Base-by-base conservation (phyloP, 495 filamentous ascomycete species). In the Beverwykella pulmonaria region DNA sequence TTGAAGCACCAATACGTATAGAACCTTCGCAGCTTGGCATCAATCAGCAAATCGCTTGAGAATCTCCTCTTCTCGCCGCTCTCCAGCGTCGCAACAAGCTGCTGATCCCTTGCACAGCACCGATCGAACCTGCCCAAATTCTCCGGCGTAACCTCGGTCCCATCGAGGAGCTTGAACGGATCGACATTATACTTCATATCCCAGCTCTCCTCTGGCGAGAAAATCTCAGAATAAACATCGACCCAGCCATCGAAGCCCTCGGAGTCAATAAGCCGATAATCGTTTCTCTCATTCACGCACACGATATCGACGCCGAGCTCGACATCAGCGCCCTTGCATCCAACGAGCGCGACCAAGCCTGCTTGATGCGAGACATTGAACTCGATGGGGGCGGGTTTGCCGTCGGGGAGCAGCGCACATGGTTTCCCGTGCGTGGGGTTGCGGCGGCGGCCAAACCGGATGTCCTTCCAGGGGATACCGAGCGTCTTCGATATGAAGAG, bases 291-390 rank as follows among this genome's bases (percentile, higher is more conserved):
- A 63, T 86, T 84, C 6, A 87, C 85, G 77, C 90, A 92, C 19
- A 91, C 90, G 7, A 93, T 81, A 74, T 78, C 78, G 3, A 78
- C 69, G 58, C 71, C 71, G 15, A 74, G 63, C 20, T 71, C 80
- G n/a, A 69, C 63, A 0, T 57, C 53, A 39, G 0, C 1, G 10
- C 82, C 75, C 3, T 69, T 52, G 69, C 73, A 72, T 36, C 86
- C 87, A 4, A 85, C 82, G 3, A 91, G 71, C 5, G 84, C 82
- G 10, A 93, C 91, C 12, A 96, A 76, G 0, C 90, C 90, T 15
- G 88, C 89, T 75, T 96, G 92, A 73, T 97, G 92, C 57, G 86
- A 90, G 59, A 96, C 89, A 74, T 97, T 97, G 83, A 97, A 96
- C 59, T 89, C 83, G 19, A 93, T 80, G 20, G 63, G 67, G 6